A percentile compares a stretch with the other conserved stretches of the same genome.
Conservation (phyloP, 371 early-diverging fungal species). For the Umbelopsis sp. region DNA sequence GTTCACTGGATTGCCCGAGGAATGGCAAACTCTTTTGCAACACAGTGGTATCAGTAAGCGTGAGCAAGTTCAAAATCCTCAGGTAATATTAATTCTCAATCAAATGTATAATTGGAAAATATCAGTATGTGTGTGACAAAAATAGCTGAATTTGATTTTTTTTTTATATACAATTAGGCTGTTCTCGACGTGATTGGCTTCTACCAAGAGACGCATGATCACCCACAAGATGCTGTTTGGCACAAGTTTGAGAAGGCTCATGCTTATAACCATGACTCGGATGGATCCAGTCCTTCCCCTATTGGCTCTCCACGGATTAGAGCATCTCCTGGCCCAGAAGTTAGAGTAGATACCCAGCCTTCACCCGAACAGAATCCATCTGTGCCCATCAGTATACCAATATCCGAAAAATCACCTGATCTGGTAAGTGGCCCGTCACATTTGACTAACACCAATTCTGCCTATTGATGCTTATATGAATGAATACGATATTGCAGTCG, state of each 20-base stretch:
- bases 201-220: constrained; percentile 72
- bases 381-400: constrained; percentile 6
- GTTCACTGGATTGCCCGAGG: constrained; percentile 92
- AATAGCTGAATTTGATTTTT: constrained; percentile 6
- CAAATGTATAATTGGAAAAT: constrained; percentile 1
- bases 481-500: not conserved
- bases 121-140: not conserved
- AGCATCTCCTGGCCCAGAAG: constrained; percentile 16
- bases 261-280: constrained; percentile 27
- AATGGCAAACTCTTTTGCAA: constrained; percentile 91
- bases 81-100: constrained; percentile 49
- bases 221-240: constrained; percentile 79
- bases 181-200: constrained; percentile 96
- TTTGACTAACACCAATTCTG: not conserved
- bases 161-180: constrained; percentile 50
- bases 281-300: constrained; percentile 11
- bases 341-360: constrained; percentile 16
- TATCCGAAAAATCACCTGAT: constrained; percentile 11
- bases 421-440: not conserved
- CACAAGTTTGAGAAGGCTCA: constrained; percentile 82
- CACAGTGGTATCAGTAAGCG: constrained; percentile 94
- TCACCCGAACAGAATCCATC: constrained; percentile 1
- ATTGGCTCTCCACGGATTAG: constrained; percentile 16
- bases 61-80: constrained; percentile 94
- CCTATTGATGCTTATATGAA: not conserved